Percentiles rank a stretch among this genome's conserved stretches.
Conservation (phyloP, 768 basidiomycete genomes). For the Trametes meyenii region DNA sequence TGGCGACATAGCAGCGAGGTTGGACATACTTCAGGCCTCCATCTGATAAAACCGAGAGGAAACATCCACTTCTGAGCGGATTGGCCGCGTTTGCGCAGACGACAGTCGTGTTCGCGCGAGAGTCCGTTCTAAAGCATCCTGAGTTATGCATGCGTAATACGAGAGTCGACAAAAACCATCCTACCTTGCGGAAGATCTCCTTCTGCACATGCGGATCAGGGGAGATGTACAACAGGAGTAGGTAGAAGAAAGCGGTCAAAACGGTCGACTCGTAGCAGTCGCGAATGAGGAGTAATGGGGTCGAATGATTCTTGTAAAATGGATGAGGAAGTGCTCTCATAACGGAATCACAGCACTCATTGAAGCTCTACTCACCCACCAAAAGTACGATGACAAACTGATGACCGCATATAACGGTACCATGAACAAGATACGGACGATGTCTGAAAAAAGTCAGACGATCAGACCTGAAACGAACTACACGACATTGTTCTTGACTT, state of each 20-base stretch:
- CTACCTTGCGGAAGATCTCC: slow-evolving; percentile 53
- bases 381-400: slow-evolving; percentile 69
- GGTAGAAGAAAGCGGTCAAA: slow-evolving; percentile 77
- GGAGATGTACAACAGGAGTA: slow-evolving; percentile 71
- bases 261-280: slow-evolving; percentile 80
- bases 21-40: slow-evolving; percentile 56
- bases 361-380: slow-evolving; percentile 53
- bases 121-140: slow-evolving; percentile 41
- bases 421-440: slow-evolving; percentile 76
- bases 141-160: not conserved
- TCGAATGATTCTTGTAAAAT: slow-evolving; percentile 57
- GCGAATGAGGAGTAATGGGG: slow-evolving; percentile 67
- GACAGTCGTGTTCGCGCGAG: slow-evolving; percentile 56
- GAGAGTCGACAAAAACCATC: not conserved
- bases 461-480: not conserved
- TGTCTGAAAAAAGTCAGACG: slow-evolving; percentile 45
- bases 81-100: slow-evolving; percentile 46
- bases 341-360: not conserved
- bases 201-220: slow-evolving; percentile 63
- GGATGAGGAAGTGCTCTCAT: not conserved
- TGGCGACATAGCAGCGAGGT: not conserved
- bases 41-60: slow-evolving; percentile 63
- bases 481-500: slow-evolving; percentile 24
- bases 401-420: slow-evolving; percentile 74
- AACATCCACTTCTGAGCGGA: slow-evolving; percentile 65